Evolutionary conservation across 805 yeast species (phyloP), one percentile per base, ranked within the genome.

Genomic region (Metschnikowia lachancei): DNA sequence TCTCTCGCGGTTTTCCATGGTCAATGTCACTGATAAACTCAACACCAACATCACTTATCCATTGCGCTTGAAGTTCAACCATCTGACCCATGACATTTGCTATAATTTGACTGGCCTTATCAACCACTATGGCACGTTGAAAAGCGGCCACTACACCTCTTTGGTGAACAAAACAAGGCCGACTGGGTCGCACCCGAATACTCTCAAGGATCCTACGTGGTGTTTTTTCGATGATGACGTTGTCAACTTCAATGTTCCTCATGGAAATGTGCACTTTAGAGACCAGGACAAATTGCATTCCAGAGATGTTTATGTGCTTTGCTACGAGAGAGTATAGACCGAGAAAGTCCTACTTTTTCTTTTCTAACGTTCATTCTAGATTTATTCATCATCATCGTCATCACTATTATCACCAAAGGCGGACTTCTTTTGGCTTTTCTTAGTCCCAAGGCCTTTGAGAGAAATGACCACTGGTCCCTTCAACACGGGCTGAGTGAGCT

Each of bases 101-200:
- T 86, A 85, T 59, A 76, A 70, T 50, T 64, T 86, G 31, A 73
- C 73, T 46, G 87, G 86, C 1, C 71, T 84, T 50, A 82, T 86
- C 3, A 85, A 85, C 57, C 95, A 86, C 60, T 71, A 75, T 46
- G 94, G 95, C 1, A 77, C 78, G 36, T 66, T 85, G 44, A 77
- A 80, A 48, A 81, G 87, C 41, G 95, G 95, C 0, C 95, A 86
- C 62, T 86, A 86, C 58, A 86, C 91, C 1, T 71, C 89, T 0
- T 64, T 83, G 38, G 82, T 83, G 2, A 78, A 82, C 55, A 82
- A 75, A 55, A 57, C 70, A 1, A 51, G 50, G 6, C 40, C 40
- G 13, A 45, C 45, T 13, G 48, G 36, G 11, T 8, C 19, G 9
- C 26, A 39, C 16, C 29, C 31, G 18, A 61, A 69, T 37, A 63